phyloP scores from a whole-genome alignment of 2,329 filamentous ascomycete genomes.

The Monilinia vaccinii-corymbosi region DNA sequence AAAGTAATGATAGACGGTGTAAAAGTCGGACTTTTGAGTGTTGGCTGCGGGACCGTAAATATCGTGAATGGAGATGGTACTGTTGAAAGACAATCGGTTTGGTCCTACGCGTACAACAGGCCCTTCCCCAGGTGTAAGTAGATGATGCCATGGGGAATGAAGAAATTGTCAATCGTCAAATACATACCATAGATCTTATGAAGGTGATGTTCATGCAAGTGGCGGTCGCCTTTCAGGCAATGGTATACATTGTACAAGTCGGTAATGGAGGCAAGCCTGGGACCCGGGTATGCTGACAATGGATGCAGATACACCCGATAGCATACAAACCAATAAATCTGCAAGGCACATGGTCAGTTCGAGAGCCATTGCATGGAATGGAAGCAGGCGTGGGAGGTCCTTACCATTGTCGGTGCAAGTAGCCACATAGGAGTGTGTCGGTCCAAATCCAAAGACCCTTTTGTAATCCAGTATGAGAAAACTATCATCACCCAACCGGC shows the following conservation, averaged over 20 bases:
- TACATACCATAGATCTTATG: constrained; percentile 60
- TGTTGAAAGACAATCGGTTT: not conserved
- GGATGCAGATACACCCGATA: constrained; percentile 58
- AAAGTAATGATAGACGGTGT: not conserved
- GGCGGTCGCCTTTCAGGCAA: constrained; percentile 64
- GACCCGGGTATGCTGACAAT: constrained; percentile 56
- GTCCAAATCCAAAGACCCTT: not conserved
- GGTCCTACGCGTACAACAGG: constrained; percentile 46
- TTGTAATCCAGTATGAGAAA: not conserved
- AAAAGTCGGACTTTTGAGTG: not conserved
- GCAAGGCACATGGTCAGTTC: not conserved
- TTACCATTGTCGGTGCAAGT: not conserved
- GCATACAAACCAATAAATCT: constrained; percentile 19
- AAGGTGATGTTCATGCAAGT: constrained; percentile 63
- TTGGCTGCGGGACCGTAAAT: not conserved
- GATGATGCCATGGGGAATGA: not conserved
- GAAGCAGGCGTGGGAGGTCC: not conserved
- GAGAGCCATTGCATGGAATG: not conserved
- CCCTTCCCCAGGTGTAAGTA: constrained; percentile 31
- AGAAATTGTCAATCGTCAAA: not conserved
- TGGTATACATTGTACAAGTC: constrained; percentile 62
- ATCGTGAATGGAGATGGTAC: not conserved
- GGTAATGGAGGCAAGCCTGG: constrained; percentile 52
- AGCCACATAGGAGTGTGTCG: not conserved
- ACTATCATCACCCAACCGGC: not conserved